Conservation (phyloP, 139 green algal species). For the Volvox africanus region DNA sequence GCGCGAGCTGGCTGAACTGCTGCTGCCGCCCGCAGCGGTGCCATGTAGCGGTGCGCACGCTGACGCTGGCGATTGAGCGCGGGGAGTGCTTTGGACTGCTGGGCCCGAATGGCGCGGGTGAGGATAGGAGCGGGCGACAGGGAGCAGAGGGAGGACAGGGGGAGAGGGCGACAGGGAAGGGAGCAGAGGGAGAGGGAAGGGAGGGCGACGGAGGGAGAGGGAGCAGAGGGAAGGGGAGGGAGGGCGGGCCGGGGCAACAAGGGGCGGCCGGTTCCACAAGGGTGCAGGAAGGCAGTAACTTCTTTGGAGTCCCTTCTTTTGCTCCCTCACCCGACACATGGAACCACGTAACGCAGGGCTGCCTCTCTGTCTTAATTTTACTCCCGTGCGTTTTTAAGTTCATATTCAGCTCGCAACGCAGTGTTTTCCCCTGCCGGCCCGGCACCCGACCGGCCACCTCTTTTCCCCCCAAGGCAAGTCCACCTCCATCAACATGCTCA, state of each 20-base stretch:
- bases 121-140: neutral
- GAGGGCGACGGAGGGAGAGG: too few relatives aligned
- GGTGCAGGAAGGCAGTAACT: too few relatives aligned
- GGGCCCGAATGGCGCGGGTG: slow-evolving; percentile 91
- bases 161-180: neutral
- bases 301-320: too few relatives aligned
- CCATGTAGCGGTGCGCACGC: slow-evolving; percentile 62
- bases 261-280: too few relatives aligned
- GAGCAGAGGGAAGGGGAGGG: too few relatives aligned
- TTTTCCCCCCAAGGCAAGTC: slow-evolving; percentile 70
- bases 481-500: slow-evolving; percentile 84
- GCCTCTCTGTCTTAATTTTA: too few relatives aligned
- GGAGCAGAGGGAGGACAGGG: neutral
- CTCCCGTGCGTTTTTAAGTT: too few relatives aligned
- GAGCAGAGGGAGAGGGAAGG: too few relatives aligned
- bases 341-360: too few relatives aligned
- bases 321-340: too few relatives aligned
- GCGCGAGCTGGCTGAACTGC: neutral
- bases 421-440: neutral
- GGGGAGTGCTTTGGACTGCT: slow-evolving; percentile 82
- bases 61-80: slow-evolving; percentile 62
- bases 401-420: too few relatives aligned
- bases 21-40: slow-evolving; percentile 42
- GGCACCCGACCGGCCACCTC: neutral
- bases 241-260: too few relatives aligned